Base-by-base conservation (phyloP, 2,329 filamentous ascomycete species). In the Beauveria rudraprayagi region DNA sequence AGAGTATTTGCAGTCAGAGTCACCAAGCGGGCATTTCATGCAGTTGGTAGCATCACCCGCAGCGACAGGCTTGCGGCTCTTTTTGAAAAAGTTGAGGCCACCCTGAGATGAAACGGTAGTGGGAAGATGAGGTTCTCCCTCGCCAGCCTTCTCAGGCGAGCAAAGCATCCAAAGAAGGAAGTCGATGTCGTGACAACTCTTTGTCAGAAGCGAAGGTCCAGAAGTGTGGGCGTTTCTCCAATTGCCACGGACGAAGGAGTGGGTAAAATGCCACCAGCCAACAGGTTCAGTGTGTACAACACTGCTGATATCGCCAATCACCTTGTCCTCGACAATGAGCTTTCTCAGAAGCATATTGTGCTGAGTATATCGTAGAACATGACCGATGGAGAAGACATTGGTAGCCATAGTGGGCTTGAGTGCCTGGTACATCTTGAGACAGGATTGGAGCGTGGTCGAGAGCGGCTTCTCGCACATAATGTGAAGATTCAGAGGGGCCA, bases 381-480 rank as follows among this genome's bases (percentile, higher is more conserved):
- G 94, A 14, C 94, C 93, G 61, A 97, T 91, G 0, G 91, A 92
- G 72, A 97, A 96, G 47, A 97, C 80, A 51, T 70, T 75, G 34
- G 68, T 66, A 3, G 61, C 51, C 22, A 67, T 63, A 1, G 64
- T 66, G 7, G 73, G 71, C 16, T 74, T 70, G 64, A 90, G 71
- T 1, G 86, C 80, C 54, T 76, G 75, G 72, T 86, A 91, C 68
- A 96, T 93, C 48, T 78, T 79, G 41, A 96, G 77, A 70, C 92
- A 97, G 67, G 94, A 91, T 19, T 80, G 73, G 30, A 97, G 77
- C 0, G 84, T 88, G 24, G 91, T 91, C 0, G 92, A 91, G 59
- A 99, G 77, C 2, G 94, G 94, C 76, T 99, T 99, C 79, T 99
- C 94, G 72, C 92, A 95, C 80, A 97, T 90, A 65, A 97, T 85